Conservation (phyloP, 2,329 filamentous ascomycete species). For the Thelonectria olida region DNA sequence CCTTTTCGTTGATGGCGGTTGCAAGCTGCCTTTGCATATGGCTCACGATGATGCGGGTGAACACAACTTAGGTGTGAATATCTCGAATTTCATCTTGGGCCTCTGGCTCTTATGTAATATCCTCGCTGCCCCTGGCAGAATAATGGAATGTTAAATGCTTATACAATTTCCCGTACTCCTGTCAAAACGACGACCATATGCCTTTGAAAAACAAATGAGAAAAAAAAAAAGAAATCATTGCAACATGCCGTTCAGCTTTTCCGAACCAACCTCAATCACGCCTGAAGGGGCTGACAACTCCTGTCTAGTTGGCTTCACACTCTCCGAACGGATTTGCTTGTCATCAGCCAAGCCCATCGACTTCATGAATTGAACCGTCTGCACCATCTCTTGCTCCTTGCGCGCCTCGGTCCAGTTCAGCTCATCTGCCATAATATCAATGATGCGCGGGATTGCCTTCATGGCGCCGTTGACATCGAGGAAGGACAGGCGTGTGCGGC, state of each 20-base stretch:
- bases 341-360: constrained; percentile 55
- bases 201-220: not conserved
- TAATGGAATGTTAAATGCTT: not conserved
- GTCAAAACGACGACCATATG: not conserved
- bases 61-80: not conserved
- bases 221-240: not conserved
- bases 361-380: constrained; percentile 56
- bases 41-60: not conserved
- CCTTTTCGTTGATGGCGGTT: constrained; percentile 25
- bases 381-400: constrained; percentile 65
- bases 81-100: not conserved
- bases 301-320: not conserved
- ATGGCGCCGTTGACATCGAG: constrained; percentile 77
- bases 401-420: constrained; percentile 69
- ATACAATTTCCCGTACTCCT: not conserved
- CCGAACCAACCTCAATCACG: constrained; percentile 5
- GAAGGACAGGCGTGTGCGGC: constrained; percentile 78
- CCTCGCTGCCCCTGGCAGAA: not conserved
- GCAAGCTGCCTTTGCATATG: constrained; percentile 20
- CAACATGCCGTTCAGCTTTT: constrained; percentile 8
- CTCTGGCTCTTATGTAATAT: not conserved
- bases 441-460: constrained; percentile 73
- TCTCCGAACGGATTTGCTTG: constrained; percentile 24
- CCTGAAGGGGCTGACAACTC: not conserved
- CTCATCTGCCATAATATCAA: constrained; percentile 78